Base-by-base conservation (phyloP, 306 rosid genomes). In the Cucumis hystrix region DNA sequence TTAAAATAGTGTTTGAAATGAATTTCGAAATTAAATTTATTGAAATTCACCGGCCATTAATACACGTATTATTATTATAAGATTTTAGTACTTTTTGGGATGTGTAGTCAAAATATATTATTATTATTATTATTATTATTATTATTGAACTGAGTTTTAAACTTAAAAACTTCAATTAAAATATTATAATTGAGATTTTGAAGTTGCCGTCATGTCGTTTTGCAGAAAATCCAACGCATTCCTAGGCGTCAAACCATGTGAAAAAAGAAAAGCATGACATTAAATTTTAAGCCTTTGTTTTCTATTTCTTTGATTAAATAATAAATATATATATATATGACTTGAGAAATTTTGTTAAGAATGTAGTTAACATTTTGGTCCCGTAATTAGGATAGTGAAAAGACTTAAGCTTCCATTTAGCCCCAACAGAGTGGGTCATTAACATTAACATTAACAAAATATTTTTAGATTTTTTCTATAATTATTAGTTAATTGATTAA, bases 151-250 rank as follows among this genome's bases (percentile, higher is more conserved):
- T 18, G 17, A 40, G 18, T 40, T 67, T 67, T 47, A 47, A 47
- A 47, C 54, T 47, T 6, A 39, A 67, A 67, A 67, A 43, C 49
- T 43, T 43, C 0, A 15, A 3, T 64, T 7, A 64, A 64, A 64
- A 1, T 64, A 64, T 35, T 64, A 67, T n/a, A 43, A 69, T 41
- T 69, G 10, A 69, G 37, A 41, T 69, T 43, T 43, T 69, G 75
- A 43, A 20, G 56, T 69, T 69, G 37, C 39, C 11, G 74, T 41
- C 74, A 40, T 68, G 74, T 43, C 74, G 52, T 41, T 69, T 43
- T 41, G 75, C 39, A 45, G n/a, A 23, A 70, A 70, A 70, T 70
- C 59, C 21, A 45, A 70, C 76, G 76, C 76, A 70, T 28, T 18
- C 76, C 21, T 14, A 70, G 57, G 59, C 59, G 40, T 70, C n/a